Evolutionary conservation across 2,329 filamentous ascomycete species (phyloP).

Genomic region (Diaporthe destruens): DNA sequence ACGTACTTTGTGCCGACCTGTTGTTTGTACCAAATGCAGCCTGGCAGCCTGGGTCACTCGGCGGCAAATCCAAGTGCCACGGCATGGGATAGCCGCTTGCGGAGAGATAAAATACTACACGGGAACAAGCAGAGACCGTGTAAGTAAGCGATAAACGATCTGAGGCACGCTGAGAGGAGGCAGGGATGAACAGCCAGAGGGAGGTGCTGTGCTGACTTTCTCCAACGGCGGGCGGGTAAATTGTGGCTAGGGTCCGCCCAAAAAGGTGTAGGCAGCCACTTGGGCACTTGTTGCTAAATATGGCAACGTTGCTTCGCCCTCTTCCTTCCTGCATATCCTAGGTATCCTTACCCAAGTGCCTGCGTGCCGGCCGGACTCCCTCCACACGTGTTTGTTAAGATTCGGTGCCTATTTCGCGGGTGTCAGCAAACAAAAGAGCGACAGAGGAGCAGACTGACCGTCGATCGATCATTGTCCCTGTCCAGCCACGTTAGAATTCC

Average conservation of each 20-base stretch:
- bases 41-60: neutral
- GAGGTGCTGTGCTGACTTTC: neutral
- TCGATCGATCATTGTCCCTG: too few species aligned
- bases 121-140: neutral
- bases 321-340: neutral
- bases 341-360: neutral
- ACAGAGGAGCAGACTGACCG: too few species aligned
- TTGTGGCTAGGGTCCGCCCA: slow-evolving; percentile 23
- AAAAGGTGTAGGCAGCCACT: neutral
- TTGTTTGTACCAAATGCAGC: neutral
- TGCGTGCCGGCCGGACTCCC: neutral
- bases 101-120: neutral
- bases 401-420: neutral
- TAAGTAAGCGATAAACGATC: neutral
- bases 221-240: neutral
- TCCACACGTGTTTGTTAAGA: neutral
- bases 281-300: slow-evolving; percentile 19
- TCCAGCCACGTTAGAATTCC: too few species aligned
- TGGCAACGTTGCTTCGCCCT: slow-evolving; percentile 27
- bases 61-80: slow-evolving; percentile 19
- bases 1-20: neutral
- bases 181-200: too few species aligned
- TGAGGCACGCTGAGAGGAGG: neutral
- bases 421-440: neutral
- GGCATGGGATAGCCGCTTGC: slow-evolving; percentile 12